A percentile compares a stretch with the other conserved stretches of the same genome.
Evolutionary conservation across 2,329 filamentous ascomycete species (phyloP).

Genomic region (Fusarium musae): DNA sequence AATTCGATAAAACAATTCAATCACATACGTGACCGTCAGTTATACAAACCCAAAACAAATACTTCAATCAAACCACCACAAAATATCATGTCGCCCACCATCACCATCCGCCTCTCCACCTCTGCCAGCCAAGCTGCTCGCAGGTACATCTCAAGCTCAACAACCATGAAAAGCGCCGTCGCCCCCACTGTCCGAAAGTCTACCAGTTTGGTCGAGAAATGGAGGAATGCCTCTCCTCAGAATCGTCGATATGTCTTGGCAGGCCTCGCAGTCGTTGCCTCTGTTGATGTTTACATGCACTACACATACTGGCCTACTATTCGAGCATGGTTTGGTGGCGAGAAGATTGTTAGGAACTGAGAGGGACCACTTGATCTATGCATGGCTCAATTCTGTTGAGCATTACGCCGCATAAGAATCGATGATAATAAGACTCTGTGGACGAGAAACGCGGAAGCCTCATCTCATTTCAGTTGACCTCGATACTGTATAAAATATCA

Average conservation of each 20-base stretch:
- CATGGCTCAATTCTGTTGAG: neutral
- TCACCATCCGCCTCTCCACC: conserved; percentile 33
- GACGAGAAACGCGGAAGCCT: neutral
- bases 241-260: conserved; percentile 42
- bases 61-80: neutral
- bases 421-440: too few relatives aligned
- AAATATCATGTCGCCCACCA: conserved; percentile 33
- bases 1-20: neutral
- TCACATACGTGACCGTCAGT: neutral
- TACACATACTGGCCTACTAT: conserved; percentile 45
- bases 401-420: neutral
- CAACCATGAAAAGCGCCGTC: conserved; percentile 14
- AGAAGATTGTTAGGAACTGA: neutral
- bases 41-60: neutral
- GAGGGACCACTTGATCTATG: too few relatives aligned
- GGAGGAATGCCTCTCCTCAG: conserved; percentile 45
- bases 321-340: conserved; percentile 16
- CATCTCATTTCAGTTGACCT: neutral
- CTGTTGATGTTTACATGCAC: conserved; percentile 42
- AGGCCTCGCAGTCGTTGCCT: conserved; percentile 30
- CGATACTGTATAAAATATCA: neutral
- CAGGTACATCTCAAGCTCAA: conserved; percentile 41
- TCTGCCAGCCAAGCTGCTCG: conserved; percentile 19
- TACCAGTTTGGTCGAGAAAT: conserved; percentile 26
- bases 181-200: neutral